Conservation (phyloP, 306 rosid species). For the Aeschynomene evenia region DNA sequence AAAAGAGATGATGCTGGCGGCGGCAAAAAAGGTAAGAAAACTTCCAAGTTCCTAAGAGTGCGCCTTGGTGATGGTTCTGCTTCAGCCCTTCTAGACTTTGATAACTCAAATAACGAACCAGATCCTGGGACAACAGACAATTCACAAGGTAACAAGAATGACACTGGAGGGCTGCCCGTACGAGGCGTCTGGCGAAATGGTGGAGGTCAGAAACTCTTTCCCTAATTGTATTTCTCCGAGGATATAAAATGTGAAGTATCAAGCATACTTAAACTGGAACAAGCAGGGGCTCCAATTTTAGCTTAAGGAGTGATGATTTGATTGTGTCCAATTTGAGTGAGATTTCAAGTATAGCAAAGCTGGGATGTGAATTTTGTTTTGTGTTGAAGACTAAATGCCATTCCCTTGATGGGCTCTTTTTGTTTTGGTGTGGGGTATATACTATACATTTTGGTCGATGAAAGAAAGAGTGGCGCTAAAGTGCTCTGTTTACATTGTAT, state of each 20-base stretch:
- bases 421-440: conserved; percentile 25
- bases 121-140: conserved; percentile 35
- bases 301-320: conserved; percentile 25
- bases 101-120: conserved; percentile 34
- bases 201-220: conserved; percentile 60
- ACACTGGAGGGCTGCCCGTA: conserved; percentile 60
- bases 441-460: conserved; percentile 36
- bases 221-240: conserved; percentile 14
- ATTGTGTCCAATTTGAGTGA: conserved; percentile 21
- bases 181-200: conserved; percentile 87
- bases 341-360: conserved; percentile 27
- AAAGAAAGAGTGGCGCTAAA: background rate
- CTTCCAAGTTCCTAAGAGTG: conserved; percentile 68
- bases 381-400: conserved; percentile 1
- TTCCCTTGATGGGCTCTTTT: conserved; percentile 26
- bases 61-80: conserved; percentile 81
- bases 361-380: conserved; percentile 28
- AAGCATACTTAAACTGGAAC: conserved; percentile 1
- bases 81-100: conserved; percentile 48
- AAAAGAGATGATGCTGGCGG: conserved; percentile 56
- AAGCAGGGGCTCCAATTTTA: background rate
- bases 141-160: conserved; percentile 36
- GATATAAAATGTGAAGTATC: conserved; percentile 20
- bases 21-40: conserved; percentile 75
- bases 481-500: background rate